A percentile compares a stretch with the other conserved stretches of the same genome.
phyloP scores from a whole-genome alignment of 345 rosid genomes.

The Euphorbia tirucalli region DNA sequence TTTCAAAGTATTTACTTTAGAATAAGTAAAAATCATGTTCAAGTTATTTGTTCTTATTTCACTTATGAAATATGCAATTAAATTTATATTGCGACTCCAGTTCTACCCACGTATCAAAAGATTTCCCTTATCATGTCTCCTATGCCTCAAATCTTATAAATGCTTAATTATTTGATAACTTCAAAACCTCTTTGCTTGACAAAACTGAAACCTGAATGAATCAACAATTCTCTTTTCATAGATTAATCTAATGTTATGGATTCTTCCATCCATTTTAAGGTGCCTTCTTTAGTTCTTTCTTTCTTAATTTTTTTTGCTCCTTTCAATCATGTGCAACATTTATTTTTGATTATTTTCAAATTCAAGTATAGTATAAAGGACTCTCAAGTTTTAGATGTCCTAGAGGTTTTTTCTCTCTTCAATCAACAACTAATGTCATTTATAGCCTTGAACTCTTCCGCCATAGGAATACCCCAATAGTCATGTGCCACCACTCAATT shows the following conservation, averaged over 20 bases:
- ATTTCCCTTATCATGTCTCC: background rate
- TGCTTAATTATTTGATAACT: background rate
- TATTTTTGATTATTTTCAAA: background rate
- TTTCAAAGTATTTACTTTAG: no score
- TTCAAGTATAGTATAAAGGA: background rate
- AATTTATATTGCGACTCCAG: background rate
- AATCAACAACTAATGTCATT: background rate
- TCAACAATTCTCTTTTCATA: background rate
- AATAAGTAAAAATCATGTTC: background rate
- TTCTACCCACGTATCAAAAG: background rate
- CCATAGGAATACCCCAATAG: background rate
- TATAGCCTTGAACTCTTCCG: background rate
- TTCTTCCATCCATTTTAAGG: background rate
- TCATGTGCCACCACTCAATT: background rate
- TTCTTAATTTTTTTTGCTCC: background rate
- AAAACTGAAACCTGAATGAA: constrained; percentile 1
- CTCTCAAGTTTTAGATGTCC: background rate
- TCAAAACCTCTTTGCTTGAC: background rate
- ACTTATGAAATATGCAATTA: background rate
- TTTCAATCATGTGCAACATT: background rate
- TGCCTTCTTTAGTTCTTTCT: background rate
- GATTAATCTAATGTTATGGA: background rate
- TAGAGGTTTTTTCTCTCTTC: background rate
- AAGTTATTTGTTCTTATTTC: background rate
- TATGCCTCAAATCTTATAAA: background rate